Percentiles rank a stretch among this genome's conserved stretches.
Evolutionary conservation across 2,329 filamentous ascomycete genomes (phyloP).

Genomic region (Camptophora hylomeconis): DNA sequence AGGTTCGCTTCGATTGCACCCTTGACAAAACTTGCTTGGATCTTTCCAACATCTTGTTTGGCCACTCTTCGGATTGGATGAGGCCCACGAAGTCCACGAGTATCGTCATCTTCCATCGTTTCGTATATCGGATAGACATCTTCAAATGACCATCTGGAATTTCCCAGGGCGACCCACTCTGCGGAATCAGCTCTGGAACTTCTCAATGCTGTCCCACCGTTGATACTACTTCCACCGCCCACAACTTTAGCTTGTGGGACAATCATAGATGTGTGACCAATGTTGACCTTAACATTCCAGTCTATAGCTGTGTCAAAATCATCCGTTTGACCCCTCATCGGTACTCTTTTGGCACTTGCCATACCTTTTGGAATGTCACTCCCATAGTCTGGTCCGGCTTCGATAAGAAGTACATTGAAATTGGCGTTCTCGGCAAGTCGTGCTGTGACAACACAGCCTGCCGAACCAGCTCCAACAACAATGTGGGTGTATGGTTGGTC

Average conservation of each 20-base stretch:
- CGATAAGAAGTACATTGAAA: constrained; percentile 12
- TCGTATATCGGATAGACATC: constrained; percentile 10
- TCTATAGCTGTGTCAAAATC: constrained; percentile 9
- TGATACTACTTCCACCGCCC: constrained; percentile 13
- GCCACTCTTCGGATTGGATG: constrained; percentile 9
- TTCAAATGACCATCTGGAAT: constrained; percentile 9
- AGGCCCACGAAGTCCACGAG: constrained; percentile 7
- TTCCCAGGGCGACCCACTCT: constrained; percentile 11
- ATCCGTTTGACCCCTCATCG: constrained; percentile 11
- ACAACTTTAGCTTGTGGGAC: constrained; percentile 12
- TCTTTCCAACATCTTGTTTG: constrained; percentile 8
- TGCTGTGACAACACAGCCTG: constrained; percentile 13
- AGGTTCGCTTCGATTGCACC: constrained; percentile 6
- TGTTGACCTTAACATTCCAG: constrained; percentile 10
- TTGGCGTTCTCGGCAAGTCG: constrained; percentile 9
- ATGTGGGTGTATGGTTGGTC: constrained; percentile 9
- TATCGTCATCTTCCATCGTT: constrained; percentile 6
- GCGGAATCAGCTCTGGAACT: constrained; percentile 6
- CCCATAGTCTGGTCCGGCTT: constrained; percentile 12
- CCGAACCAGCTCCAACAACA: constrained; percentile 12
- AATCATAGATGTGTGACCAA: constrained; percentile 7
- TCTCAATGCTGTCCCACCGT: constrained; percentile 11
- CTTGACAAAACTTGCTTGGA: constrained; percentile 9
- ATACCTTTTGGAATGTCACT: constrained; percentile 5
- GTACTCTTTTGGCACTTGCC: constrained; percentile 7